Evolutionary conservation across 2,329 filamentous ascomycete species (phyloP), one percentile per base, ranked within the genome.

Genomic region (Beauveria sp.): DNA sequence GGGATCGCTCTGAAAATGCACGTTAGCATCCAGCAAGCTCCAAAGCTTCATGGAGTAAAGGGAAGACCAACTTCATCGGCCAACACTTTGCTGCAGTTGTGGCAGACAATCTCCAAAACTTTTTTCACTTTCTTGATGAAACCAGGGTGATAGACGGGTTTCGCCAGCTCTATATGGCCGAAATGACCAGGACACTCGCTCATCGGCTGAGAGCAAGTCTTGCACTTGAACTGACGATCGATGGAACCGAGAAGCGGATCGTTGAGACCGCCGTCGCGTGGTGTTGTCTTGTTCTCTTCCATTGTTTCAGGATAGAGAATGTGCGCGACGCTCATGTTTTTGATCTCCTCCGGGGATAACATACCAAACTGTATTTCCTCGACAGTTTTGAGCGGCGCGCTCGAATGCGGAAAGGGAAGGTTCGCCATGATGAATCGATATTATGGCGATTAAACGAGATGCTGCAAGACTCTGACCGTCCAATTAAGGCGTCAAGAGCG

Each of bases 41-140:
- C 76, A 75, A 77, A 82, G 77, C 78, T 81, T 78, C 76, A 73
- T 71, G 74, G 79, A 81, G 81, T 80, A 80, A 61, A 72, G 71
- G 73, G 69, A 65, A 82, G 80, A 96, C 93, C 91, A 88, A 97
- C 93, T 88, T 91, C 90, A 84, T 97, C 92, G 78, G 92, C 89
- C 82, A 96, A 85, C 73, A 97, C 91, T 82, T 94, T 96, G 79
- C 92, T 93, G 83, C 96, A 99, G 77, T 96, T 97, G 80, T 96
- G 92, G 84, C 96, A 99, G 76, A 99, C 92, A 69, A 92, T 94
- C 83, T 99, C 96, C 75, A 99, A 82, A 70, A 99, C 86, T 82
- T 97, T 99, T 83, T 99, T 99, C 78, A 96, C 92, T 81, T 97
- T 97, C 76, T 91, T 96, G 79, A 99, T 89, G 77, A 97, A 99